Base-by-base conservation (phyloP, 805 yeast genomes). In the Sungouiella blattae region DNA sequence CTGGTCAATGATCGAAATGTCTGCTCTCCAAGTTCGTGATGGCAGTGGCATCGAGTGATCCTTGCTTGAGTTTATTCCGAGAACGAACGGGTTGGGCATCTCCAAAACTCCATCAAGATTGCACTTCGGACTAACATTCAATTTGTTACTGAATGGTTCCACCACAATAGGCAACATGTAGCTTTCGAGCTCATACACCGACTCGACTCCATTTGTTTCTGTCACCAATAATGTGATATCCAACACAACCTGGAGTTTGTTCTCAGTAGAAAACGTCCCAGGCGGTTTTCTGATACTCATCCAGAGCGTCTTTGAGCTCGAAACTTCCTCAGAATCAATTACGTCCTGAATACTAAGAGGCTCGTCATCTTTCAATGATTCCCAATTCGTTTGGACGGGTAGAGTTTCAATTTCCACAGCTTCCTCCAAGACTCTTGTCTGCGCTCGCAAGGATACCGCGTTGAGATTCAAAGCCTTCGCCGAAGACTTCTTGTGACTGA, bases 341-440 rank as follows among this genome's bases (percentile, higher is more conserved):
- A 51, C 34, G 1, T 39, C 40, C 4, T 43, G 34, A 20, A 66
- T 30, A 17, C 50, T 49, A 26, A 67, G 41, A 1, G 65, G 55
- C 38, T 63, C 69, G 31, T 67, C 73, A 39, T 67, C 73, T 39
- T 67, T 67, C 28, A 59, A 38, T 5, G 33, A 43, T 15, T 60
- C 56, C 71, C 71, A 67, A 35, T 53, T 55, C 4, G 49, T 49
- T 29, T 47, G 58, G 2, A 57, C 48, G 5, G 43, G 39, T 7
- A 48, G 15, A 18, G 42, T 46, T 13, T 47, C 52, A 2, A 43
- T 36, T 7, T 47, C 55, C 2, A 29, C 30, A 26, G 30, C 43
- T 9, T 40, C 39, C 22, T 44, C 32, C 11, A 37, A 36, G 5
- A 56, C 36, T 16, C 43, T 50, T 1, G 55, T 37, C 29, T 54